Base-by-base conservation (phyloP, 208 protist genomes). In the Trypanosoma grayi region DNA sequence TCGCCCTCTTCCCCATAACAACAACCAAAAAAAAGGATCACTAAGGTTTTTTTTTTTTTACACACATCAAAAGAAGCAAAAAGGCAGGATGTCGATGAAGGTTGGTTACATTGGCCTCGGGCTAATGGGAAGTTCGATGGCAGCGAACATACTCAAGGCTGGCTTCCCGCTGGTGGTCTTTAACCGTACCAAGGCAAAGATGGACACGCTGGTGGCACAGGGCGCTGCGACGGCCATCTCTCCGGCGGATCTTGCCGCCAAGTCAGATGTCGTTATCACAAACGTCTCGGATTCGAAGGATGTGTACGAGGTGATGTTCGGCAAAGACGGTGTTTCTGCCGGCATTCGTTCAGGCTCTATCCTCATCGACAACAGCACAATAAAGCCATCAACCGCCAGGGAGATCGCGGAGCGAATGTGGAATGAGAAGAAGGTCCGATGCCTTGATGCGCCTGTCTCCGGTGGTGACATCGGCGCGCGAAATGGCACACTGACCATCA, bases 311-410 rank as follows among this genome's bases (percentile, higher is more conserved):
- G 68, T 97, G n/a, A 61, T 96, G n/a, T 92, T 96, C 56, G 90
- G 86, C 14, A 34, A 77, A 16, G 44, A 87, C 34, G 94, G 93
- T 27, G 74, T 97, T 9, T 75, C 92, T 14, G 60, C 54, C n/a
- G 89, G 83, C 24, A 66, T 98, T 50, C 76, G 66, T 6, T 54
- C 62, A 0, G 90, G 87, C 8, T 46, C 68, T 30, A 79, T 98
- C 25, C 76, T 98, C 20, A 80, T 98, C 8, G 97, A 98, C 71
- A 97, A 97, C 81, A 98, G 95, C 76, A 98, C 97, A 14, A 96
- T 95, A 57, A 88, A 94, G 69, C 92, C 97, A n/a, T 88, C 87
- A 28, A 79, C 93, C 20, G 93, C 97, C 20, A 47, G 81, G 40
- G 83, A 96, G 50, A 91, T 98, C 34, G 92, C 81, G 30, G 31